Base-by-base conservation (phyloP, 306 rosid genomes). In the Mucuna pruriens region DNA sequence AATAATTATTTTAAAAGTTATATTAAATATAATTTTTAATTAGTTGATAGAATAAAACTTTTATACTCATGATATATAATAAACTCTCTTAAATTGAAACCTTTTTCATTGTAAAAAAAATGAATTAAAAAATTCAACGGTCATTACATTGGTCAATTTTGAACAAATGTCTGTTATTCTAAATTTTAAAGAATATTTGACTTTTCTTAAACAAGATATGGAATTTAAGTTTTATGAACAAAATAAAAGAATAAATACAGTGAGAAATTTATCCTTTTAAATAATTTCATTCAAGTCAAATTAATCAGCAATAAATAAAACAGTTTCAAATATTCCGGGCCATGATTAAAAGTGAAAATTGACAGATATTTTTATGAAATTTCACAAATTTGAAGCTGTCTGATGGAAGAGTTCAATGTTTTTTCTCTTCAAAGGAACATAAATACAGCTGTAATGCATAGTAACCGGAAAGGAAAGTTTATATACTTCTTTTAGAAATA, bases 361-460 rank as follows among this genome's bases (percentile, higher is more conserved):
- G 42, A 62, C 40, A 62, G 20, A 6, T 15, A n/a, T 62, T 61
- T 33, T 62, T 11, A 15, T 15, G 23, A 38, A 66, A 13, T 17
- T 64, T 66, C 34, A 38, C 33, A 11, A 38, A 38, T 65, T 31
- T 17, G 72, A 66, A 66, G 72, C n/a, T 23, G 38, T 49, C 23
- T 38, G 66, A 39, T 78, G 36, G 46, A 55, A n/a, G 40, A 19
- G 77, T 68, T 52, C n/a, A 31, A 76, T 22, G 26, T 36, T 4
- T 40, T 40, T 44, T 44, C 38, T 3, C 44, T 31, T 3, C 70
- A 42, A 12, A 55, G 20, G 36, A 33, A 71, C 52, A 55, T n/a
- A 79, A 29, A 69, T 12, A 80, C 73, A 61, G 74, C 74, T 80
- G 79, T 62, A 71, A 70, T 71, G 40, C 77, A 29, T 34, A 60